Evolutionary conservation across 257 asterid genomes (phyloP), one percentile per base, ranked within the genome.

Genomic region (Echium plantagineum): DNA sequence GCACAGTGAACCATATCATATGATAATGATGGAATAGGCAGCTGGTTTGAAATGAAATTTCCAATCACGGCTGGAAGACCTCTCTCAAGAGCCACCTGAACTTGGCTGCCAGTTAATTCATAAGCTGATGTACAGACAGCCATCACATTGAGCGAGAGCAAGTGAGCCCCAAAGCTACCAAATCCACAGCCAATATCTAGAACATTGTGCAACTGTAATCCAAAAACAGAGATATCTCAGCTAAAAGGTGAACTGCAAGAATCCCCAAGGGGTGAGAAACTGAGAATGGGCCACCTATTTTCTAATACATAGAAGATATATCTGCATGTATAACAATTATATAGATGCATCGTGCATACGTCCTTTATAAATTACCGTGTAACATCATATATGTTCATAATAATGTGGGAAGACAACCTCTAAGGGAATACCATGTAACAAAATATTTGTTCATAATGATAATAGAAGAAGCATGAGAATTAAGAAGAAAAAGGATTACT

Each of bases 1-100:
- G 97, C 85, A 76, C 97, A 93, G 77, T 93, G 99, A 75, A 89
- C 82, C 96, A 93, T 86, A 80, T 80, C 97, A 80, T 83, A 93
- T 26, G 99, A 86, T 35, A 93, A 81, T 69, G 99, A 85, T 35
- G 97, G 96, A 77, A 84, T 76, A 60, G 99, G 97, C 46, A 93
- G 83, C 74, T 93, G 97, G 72, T 71, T 84, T 55, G 96, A 77
- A 70, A 80, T 73, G 68, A 93, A 93, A 71, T 76, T 77, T 74
- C 94, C 97, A 63, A 89, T 84, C 56, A 93, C 63, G 55, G 99
- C 97, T 0, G 99, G 99, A 75, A 93, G 97, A 70, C 99, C 99
- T 80, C 98, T 86, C 84, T 93, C 98, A 17, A 93, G 97, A 64
- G 89, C 89, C 49, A 93, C 74, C 75, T 93, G 99, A 65, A 89